These are phyloP conservation scores for Oryza meyeriana DNA, from an alignment of 176 grass and related monocot genomes.

Conservation along the genomic window DNA sequence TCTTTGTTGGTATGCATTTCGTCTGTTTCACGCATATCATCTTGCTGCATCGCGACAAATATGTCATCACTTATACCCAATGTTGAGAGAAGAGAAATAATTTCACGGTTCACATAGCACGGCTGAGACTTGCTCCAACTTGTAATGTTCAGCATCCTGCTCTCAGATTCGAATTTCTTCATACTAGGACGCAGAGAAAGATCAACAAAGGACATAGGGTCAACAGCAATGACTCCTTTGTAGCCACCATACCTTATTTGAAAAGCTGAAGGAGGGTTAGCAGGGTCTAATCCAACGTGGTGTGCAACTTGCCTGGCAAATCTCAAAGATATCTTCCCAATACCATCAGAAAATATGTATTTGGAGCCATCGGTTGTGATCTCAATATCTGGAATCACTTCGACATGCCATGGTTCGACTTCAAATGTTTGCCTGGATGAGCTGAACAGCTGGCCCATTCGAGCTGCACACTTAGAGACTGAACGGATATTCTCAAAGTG, in stretches of 20 bases:
- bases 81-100: constrained; percentile 86
- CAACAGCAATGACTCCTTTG: constrained; percentile 85
- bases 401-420: constrained; percentile 37
- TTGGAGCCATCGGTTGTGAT: constrained; percentile 61
- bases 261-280: constrained; percentile 75
- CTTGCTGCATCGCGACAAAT: constrained; percentile 75
- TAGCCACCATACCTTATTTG: constrained; percentile 96
- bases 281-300: constrained; percentile 52
- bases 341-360: constrained; percentile 94
- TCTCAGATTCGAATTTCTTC: constrained; percentile 91
- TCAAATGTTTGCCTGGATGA: constrained; percentile 74
- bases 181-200: constrained; percentile 87
- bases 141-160: constrained; percentile 82
- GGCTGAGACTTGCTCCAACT: constrained; percentile 78
- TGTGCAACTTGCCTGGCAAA: constrained; percentile 63
- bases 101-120: constrained; percentile 83
- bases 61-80: constrained; percentile 76
- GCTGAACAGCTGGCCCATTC: constrained; percentile 98
- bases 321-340: constrained; percentile 69
- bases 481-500: constrained; percentile 72
- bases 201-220: constrained; percentile 47
- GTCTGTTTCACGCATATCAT: constrained; percentile 62
- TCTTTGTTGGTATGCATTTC: constrained; percentile 74
- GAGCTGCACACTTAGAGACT: constrained; percentile 91
- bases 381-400: constrained; percentile 86